A percentile compares a stretch with the other conserved stretches of the same genome.
Conservation (phyloP, 225 moss, liverwort and hornwort genomes). For the Asterella californica region DNA sequence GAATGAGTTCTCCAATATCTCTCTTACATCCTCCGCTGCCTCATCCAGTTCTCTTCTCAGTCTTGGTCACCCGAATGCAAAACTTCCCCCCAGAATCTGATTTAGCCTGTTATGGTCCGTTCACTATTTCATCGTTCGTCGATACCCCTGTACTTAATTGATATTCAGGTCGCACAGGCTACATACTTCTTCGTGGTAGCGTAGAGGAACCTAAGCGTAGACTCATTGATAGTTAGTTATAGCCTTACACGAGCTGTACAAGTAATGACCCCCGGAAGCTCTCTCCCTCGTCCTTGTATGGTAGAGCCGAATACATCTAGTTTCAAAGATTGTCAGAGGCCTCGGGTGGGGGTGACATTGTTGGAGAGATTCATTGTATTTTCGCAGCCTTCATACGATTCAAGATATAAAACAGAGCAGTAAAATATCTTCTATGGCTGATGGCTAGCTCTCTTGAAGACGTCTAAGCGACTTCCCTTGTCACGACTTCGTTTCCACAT, state of each 20-base stretch:
- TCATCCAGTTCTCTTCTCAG: slow-evolving; percentile 13
- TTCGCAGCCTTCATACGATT: slow-evolving; percentile 11
- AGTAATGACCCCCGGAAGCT: slow-evolving; percentile 9
- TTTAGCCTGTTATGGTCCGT: background rate
- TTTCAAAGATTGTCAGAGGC: slow-evolving; percentile 6
- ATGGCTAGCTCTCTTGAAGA: background rate
- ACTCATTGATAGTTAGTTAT: slow-evolving; percentile 32
- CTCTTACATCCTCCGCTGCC: slow-evolving; percentile 33
- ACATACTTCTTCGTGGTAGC: slow-evolving; percentile 8
- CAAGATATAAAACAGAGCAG: slow-evolving; percentile 14
- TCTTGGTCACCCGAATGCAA: slow-evolving; percentile 25
- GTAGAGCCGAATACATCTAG: slow-evolving; percentile 4
- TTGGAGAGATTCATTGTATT: slow-evolving; percentile 25
- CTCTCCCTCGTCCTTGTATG: slow-evolving; percentile 4
- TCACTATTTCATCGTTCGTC: slow-evolving; percentile 9
- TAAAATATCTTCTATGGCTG: slow-evolving; percentile 9
- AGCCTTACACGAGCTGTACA: slow-evolving; percentile 9
- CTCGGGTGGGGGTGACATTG: slow-evolving; percentile 9
- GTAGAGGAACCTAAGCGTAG: slow-evolving; percentile 15
- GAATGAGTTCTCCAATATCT: slow-evolving; percentile 42
- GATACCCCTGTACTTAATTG: slow-evolving; percentile 43
- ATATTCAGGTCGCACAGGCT: slow-evolving; percentile 30
- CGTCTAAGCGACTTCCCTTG: too few relatives aligned
- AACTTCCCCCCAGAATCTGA: slow-evolving; percentile 40
- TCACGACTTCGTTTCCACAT: too few relatives aligned